A percentile compares a stretch with the other conserved stretches of the same genome.
Conservation (phyloP, 345 rosid species). For the Moricandia arvensis region DNA sequence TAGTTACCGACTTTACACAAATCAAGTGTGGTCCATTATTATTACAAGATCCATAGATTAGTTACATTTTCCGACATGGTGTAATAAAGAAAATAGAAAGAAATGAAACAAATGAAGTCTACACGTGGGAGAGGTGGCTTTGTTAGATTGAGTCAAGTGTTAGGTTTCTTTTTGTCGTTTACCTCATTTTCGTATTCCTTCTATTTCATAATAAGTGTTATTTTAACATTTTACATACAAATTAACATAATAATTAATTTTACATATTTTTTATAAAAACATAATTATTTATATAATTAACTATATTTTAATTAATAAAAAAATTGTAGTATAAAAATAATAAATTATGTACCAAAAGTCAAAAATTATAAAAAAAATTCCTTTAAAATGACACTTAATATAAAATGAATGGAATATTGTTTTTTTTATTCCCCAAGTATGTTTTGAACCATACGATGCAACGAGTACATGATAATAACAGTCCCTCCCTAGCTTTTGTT, state of each 20-base stretch:
- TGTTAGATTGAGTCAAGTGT: slow-evolving; percentile 10
- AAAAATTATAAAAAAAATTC: too few relatives aligned
- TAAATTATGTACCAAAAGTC: too few relatives aligned
- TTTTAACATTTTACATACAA: too few relatives aligned
- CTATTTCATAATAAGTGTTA: too few relatives aligned
- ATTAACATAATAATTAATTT: too few relatives aligned
- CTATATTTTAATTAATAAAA: too few relatives aligned
- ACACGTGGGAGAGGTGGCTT: slow-evolving; percentile 4
- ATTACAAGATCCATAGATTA: not conserved
- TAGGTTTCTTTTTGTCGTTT: slow-evolving; percentile 13
- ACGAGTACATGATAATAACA: not conserved
- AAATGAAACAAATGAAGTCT: not conserved
- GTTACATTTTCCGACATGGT: not conserved
- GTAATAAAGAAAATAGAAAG: not conserved
- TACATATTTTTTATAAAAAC: too few relatives aligned
- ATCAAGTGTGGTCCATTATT: not conserved
- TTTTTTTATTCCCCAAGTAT: not conserved
- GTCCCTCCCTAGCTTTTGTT: not conserved
- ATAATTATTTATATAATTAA: too few relatives aligned
- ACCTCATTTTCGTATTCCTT: not conserved
- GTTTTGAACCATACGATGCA: slow-evolving; percentile 5
- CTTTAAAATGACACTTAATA: too few relatives aligned
- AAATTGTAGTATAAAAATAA: too few relatives aligned
- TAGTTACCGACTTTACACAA: not conserved
- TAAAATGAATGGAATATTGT: too few relatives aligned